Evolutionary conservation across 352 stramenopile genomes (phyloP), one percentile per base, ranked within the genome.

Genomic region (Phytopythium litorale): DNA sequence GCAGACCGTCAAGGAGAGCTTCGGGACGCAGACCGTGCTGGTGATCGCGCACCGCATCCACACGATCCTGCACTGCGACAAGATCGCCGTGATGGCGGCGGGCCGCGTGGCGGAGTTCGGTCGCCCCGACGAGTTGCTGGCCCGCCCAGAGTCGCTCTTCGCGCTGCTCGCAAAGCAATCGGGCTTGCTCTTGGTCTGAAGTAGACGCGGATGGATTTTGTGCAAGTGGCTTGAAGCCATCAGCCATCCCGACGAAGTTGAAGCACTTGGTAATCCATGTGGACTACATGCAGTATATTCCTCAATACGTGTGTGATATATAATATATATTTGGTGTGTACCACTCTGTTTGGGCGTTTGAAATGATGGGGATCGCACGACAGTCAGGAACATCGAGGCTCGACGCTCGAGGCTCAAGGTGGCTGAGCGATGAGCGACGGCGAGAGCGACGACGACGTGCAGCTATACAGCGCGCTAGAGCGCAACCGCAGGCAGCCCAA

Each of bases 401-500:
- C 7, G 9, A 40, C 1, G 35, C 35, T 16, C 6, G 35, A 15
- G 35, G 35, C 35, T 15, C 13, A 25, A 49, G 23, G 13, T 9
- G 13, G 46, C 46, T 5, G 46, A 23, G 49, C 25, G 23, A 81
- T 83, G 74, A 82, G 71, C 63, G 77, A 71, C 58, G 79, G 85
- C 49, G 79, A 89, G 13, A 81, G 76, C 38, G 75, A 81, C 1
- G 74, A 79, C 16, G 61, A 64, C 53, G 70, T 92, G 43, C 81
- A 84, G 78, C 78, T 92, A 49, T 92, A 92, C 73, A 89, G 63
- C 73, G 64, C 80, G 56, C 74, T 92, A 21, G 72, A 87, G 58
- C 82, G 69, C 66, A 85, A 82, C 56, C 74, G 72, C 67, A 89
- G 88, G 65, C 51, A 56, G 53, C 80, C 76, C 23, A 71, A 83